Percentiles rank a stretch among this genome's conserved stretches.
Conservation (phyloP, 2,329 filamentous ascomycete species). For the Thelonectria blattea region DNA sequence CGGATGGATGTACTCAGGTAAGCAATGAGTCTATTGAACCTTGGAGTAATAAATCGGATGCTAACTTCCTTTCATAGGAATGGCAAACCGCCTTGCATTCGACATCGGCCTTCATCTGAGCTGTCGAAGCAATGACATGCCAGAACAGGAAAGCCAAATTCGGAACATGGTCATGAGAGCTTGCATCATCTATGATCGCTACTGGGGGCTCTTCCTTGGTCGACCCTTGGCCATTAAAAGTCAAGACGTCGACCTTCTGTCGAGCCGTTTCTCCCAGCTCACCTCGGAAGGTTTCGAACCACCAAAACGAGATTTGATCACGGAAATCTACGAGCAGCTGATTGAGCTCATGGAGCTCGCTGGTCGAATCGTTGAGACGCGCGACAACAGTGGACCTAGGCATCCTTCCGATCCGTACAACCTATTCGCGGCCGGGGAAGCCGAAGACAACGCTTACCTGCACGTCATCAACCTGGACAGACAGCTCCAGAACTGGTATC, state of each 20-base stretch:
- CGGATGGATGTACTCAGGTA: slow-evolving; percentile 61
- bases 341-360: slow-evolving; percentile 63
- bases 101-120: slow-evolving; percentile 58
- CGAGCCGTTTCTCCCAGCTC: slow-evolving; percentile 52
- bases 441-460: slow-evolving; percentile 55
- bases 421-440: slow-evolving; percentile 38
- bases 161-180: slow-evolving; percentile 59
- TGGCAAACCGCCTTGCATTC: slow-evolving; percentile 53
- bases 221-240: slow-evolving; percentile 60
- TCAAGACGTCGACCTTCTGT: slow-evolving; percentile 55
- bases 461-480: slow-evolving; percentile 58
- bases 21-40: slow-evolving; percentile 22
- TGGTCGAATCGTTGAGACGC: slow-evolving; percentile 56
- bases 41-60: not conserved
- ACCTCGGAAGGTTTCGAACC: slow-evolving; percentile 40
- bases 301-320: slow-evolving; percentile 24
- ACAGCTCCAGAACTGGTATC: slow-evolving; percentile 61
- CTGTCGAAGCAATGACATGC: slow-evolving; percentile 48
- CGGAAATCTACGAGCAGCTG: slow-evolving; percentile 56
- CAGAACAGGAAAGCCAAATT: slow-evolving; percentile 54
- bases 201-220: slow-evolving; percentile 62
- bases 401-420: slow-evolving; percentile 41
- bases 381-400: slow-evolving; percentile 45
- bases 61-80: slow-evolving; percentile 37
- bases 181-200: slow-evolving; percentile 59